Percentiles rank a stretch among this genome's conserved stretches.
These are phyloP conservation scores for Flaveria ramosissima DNA, from an alignment of 129 eudicot genomes.

Conservation along the genomic window DNA sequence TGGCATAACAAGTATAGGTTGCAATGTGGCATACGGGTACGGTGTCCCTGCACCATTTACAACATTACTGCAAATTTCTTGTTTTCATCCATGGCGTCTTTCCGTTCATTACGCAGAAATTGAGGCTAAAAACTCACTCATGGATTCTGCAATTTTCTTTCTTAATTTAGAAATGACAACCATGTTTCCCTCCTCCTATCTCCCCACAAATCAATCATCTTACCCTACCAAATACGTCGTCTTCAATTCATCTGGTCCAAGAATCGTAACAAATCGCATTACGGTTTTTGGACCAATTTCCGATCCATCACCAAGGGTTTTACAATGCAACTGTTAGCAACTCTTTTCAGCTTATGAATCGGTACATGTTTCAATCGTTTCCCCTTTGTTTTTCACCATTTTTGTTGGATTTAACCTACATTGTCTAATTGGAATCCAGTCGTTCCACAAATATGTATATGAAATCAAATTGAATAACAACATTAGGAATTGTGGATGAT, in stretches of 20 bases:
- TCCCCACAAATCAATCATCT: slow-evolving; percentile 32
- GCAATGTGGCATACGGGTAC: too few species aligned
- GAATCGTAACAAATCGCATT: slow-evolving; percentile 34
- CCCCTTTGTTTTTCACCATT: not conserved
- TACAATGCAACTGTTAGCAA: slow-evolving; percentile 12
- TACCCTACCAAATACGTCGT: slow-evolving; percentile 10
- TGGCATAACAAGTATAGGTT: too few species aligned
- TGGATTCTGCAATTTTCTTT: slow-evolving; percentile 24
- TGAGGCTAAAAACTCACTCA: slow-evolving; percentile 31
- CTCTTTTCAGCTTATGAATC: slow-evolving; percentile 12
- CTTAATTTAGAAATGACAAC: slow-evolving; percentile 38
- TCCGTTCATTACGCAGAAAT: slow-evolving; percentile 32
- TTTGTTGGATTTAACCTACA: not conserved
- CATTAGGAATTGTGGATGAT: not conserved
- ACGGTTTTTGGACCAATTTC: slow-evolving; percentile 69
- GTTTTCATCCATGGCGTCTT: slow-evolving; percentile 11
- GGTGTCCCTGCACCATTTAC: too few species aligned
- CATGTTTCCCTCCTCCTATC: slow-evolving; percentile 40
- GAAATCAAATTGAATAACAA: slow-evolving; percentile 2
- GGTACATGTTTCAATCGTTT: slow-evolving; percentile 10
- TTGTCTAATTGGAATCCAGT: not conserved
- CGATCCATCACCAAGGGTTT: slow-evolving; percentile 36
- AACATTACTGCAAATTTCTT: too few species aligned
- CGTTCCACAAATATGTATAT: not conserved
- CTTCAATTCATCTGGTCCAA: slow-evolving; percentile 44